A percentile compares a stretch with the other conserved stretches of the same genome.
Conservation (phyloP, 2,329 filamentous ascomycete genomes). For the Colletotrichum incanum region DNA sequence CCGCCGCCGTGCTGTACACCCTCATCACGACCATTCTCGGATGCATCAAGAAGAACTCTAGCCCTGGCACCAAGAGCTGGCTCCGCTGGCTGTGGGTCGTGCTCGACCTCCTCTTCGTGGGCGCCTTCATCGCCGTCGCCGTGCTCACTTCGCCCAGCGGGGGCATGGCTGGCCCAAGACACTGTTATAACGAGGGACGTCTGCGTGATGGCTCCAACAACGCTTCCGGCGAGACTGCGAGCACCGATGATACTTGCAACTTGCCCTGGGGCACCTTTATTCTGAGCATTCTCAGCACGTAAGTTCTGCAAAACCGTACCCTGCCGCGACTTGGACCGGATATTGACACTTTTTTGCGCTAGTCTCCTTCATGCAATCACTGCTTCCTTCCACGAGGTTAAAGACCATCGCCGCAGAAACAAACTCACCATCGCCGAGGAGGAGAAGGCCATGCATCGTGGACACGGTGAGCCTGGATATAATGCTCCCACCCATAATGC, state of each 20-base stretch:
- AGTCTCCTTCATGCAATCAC: conserved; percentile 60
- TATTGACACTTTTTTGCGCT: conserved; percentile 8
- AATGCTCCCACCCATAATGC: neutral
- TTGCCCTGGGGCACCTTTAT: conserved; percentile 18
- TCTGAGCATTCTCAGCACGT: conserved; percentile 8
- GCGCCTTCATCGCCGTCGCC: conserved; percentile 60
- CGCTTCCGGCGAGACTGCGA: neutral
- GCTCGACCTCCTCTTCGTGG: conserved; percentile 57
- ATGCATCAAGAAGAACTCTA: conserved; percentile 51
- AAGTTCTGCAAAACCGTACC: neutral
- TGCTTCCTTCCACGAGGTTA: conserved; percentile 57
- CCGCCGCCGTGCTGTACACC: conserved; percentile 61
- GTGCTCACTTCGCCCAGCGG: conserved; percentile 56
- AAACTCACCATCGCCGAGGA: conserved; percentile 3
- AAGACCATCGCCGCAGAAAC: conserved; percentile 12
- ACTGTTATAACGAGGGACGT: conserved; percentile 34
- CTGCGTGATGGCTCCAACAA: neutral
- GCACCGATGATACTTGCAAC: conserved; percentile 12
- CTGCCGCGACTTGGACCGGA: neutral
- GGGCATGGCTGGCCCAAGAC: conserved; percentile 50
- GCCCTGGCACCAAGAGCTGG: conserved; percentile 48
- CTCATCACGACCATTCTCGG: conserved; percentile 54
- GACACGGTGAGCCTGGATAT: neutral
- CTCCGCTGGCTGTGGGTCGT: conserved; percentile 59
- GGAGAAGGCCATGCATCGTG: conserved; percentile 5